These are phyloP conservation scores for Trichophyton benhamiae DNA, from an alignment of 2,329 filamentous ascomycete genomes.

Conservation along the genomic window DNA sequence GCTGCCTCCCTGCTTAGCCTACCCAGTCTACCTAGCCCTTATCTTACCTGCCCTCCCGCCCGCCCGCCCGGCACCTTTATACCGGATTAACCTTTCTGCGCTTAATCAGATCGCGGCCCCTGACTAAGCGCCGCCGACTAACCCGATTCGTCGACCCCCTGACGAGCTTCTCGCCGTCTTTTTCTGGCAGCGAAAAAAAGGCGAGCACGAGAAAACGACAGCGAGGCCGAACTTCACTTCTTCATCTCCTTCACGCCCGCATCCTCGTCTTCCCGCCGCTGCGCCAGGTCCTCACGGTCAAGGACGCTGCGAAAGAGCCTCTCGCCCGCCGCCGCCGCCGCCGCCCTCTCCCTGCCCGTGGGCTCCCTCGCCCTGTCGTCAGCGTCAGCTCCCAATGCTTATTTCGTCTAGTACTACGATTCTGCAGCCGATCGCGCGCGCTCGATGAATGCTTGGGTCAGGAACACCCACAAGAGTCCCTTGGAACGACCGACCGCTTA, in stretches of 20 bases:
- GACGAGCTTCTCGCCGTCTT: neutral
- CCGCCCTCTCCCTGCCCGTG: neutral
- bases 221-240: neutral
- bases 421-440: slow-evolving; percentile 1
- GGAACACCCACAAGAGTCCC: neutral
- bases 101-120: neutral
- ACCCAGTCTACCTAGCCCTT: neutral
- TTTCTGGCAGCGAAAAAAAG: neutral
- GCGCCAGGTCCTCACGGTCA: neutral
- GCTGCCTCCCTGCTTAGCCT: neutral
- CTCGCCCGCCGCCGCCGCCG: neutral
- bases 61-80: neutral
- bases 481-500: neutral
- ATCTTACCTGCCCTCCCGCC: neutral
- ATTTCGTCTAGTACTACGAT: neutral
- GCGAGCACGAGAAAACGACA: neutral
- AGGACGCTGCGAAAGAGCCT: neutral
- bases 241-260: neutral
- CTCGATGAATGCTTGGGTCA: slow-evolving; percentile 2
- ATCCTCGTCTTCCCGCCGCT: neutral
- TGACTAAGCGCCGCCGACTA: neutral
- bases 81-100: neutral
- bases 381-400: neutral
- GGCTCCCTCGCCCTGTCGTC: neutral
- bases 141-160: slow-evolving; percentile 1